These are phyloP conservation scores for Colletotrichum abscissum DNA, from an alignment of 2,329 filamentous ascomycete species.

Conservation along the genomic window DNA sequence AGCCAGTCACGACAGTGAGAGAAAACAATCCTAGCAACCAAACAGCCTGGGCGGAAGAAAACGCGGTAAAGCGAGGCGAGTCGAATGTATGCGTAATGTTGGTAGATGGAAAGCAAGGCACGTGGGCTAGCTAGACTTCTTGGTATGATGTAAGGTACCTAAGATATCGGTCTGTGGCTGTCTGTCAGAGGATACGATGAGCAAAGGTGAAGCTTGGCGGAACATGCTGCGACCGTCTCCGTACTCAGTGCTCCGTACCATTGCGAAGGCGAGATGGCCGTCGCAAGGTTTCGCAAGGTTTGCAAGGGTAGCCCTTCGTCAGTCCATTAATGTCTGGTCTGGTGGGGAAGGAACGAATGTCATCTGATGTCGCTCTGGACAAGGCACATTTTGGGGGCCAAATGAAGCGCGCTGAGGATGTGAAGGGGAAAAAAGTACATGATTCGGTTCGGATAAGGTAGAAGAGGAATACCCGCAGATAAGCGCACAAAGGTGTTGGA, in stretches of 20 bases:
- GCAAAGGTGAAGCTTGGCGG: constrained; percentile 9
- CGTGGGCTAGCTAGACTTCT: background rate
- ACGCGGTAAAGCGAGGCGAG: background rate
- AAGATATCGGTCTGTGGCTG: background rate
- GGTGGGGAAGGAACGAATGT: constrained; percentile 5
- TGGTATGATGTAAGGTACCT: constrained; percentile 30
- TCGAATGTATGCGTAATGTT: background rate
- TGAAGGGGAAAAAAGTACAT: background rate
- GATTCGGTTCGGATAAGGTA: background rate
- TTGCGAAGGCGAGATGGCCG: background rate
- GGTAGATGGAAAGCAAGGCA: constrained; percentile 17
- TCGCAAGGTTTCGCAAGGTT: constrained; percentile 18
- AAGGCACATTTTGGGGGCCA: background rate
- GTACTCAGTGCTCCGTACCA: too few relatives aligned
- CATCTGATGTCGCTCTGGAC: constrained; percentile 20
- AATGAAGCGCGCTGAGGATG: background rate
- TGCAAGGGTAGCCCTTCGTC: background rate
- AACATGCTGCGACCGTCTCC: background rate
- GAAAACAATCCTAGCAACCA: background rate
- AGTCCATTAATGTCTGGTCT: background rate
- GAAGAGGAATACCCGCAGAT: constrained; percentile 18
- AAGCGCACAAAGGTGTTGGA: background rate
- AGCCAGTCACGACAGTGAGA: background rate
- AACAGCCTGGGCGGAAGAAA: background rate
- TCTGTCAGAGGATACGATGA: constrained; percentile 7